Base-by-base conservation (phyloP, 2,329 filamentous ascomycete genomes). In the Westerdykella aurantiaca region DNA sequence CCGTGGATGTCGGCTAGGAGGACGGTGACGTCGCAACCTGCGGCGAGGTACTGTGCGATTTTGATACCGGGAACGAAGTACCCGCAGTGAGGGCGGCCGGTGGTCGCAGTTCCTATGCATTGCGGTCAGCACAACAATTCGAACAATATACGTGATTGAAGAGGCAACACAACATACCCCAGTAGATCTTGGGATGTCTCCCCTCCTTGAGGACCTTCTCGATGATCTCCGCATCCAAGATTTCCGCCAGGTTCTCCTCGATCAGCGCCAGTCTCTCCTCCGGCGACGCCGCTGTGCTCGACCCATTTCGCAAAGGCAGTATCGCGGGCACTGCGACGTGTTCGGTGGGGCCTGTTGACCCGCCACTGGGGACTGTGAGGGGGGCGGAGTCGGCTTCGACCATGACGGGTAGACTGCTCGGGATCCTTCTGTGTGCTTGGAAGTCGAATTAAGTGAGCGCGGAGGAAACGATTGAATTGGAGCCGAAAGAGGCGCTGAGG, bases 41-140 rank as follows among this genome's bases (percentile, higher is more conserved):
- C 89, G 31, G 81, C 78, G 29, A 96, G 80, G 60, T 95, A 82
- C 66, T 96, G 85, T 33, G 88, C 89, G 50, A 96, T 85, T 70
- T 96, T 96, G 63, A 95, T 80, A 56, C 86, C 84, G 5, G 89
- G 84, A 9, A 93, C 85, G 50, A 95, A 87, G 76, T 95, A 95
- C 55, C 88, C 90, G 64, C 82, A 86, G 68, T 96, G 90, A 43
- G 89, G 89, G 47, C 83, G 78, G n/a, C 88, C 88, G 0, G 88
- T 94, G 13, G 88, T 88, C 14, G 87, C 86, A 33, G 85, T 91
- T 34, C 85, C 33, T 35, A 35, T 35, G 13, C 13, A 80, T 80
- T 41, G 38, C 18, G 45, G 37, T 34, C 29, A 41, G 23, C 14
- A 33, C 14, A 18, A 23, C 11, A 11, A 17, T 34, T 21, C 21